Conservation (phyloP, 148 eudicot genomes). For the Fallopia convolvulus region DNA sequence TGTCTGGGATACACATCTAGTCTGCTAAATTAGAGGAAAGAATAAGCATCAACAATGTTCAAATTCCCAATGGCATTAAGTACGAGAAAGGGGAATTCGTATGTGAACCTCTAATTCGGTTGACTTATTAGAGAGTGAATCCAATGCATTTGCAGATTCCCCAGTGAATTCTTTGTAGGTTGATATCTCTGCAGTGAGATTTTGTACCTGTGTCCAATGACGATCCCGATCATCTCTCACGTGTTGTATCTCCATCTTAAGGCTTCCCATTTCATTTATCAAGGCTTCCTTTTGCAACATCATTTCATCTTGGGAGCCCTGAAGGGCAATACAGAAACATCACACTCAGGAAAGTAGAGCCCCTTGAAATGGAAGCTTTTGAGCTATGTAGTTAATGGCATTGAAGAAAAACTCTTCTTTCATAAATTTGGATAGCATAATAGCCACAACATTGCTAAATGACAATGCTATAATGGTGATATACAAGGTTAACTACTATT, state of each 20-base stretch:
- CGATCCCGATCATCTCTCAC: slow-evolving; percentile 75
- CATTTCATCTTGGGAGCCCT: slow-evolving; percentile 73
- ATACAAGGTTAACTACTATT: not conserved
- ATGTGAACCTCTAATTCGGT: slow-evolving; percentile 67
- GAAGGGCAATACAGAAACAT: slow-evolving; percentile 3
- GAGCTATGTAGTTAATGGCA: too few species aligned
- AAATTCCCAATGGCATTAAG: not conserved
- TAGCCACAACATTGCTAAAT: not conserved
- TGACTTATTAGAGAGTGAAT: slow-evolving; percentile 41
- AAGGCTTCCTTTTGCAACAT: slow-evolving; percentile 68
- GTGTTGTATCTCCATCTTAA: slow-evolving; percentile 66
- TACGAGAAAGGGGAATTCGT: not conserved
- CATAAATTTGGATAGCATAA: not conserved
- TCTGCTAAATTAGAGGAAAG: slow-evolving; percentile 28
- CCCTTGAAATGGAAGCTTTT: too few species aligned
- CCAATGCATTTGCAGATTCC: slow-evolving; percentile 56
- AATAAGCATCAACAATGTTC: slow-evolving; percentile 12
- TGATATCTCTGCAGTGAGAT: slow-evolving; percentile 49
- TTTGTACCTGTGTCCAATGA: slow-evolving; percentile 50
- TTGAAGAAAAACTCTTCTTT: too few species aligned
- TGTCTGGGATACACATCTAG: slow-evolving; percentile 52
- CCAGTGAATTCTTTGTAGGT: slow-evolving; percentile 60
- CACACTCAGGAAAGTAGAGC: not conserved
- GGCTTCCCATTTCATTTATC: slow-evolving; percentile 51
- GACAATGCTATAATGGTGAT: not conserved